phyloP scores from a whole-genome alignment of 2,329 filamentous ascomycete species.

The Fusarium musae region DNA sequence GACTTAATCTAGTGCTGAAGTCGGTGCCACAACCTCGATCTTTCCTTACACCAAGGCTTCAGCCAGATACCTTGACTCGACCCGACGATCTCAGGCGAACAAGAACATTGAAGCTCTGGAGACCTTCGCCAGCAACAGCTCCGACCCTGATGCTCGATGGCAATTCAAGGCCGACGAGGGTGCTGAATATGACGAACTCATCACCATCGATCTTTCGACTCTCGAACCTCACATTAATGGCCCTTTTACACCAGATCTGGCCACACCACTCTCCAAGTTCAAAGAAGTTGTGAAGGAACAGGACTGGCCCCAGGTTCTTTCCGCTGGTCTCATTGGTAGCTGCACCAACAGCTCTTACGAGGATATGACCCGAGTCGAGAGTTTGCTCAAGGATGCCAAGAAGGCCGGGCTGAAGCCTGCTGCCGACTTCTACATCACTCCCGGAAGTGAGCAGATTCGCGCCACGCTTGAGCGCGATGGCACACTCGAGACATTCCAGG shows the following conservation, averaged over 20 bases:
- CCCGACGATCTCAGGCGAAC: slow-evolving; percentile 74
- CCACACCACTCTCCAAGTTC: slow-evolving; percentile 97
- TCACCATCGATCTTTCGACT: slow-evolving; percentile 94
- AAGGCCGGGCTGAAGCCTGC: slow-evolving; percentile 95
- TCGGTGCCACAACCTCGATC: slow-evolving; percentile 93
- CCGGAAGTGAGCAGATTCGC: slow-evolving; percentile 96
- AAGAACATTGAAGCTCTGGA: slow-evolving; percentile 71
- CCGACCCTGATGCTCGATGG: slow-evolving; percentile 62
- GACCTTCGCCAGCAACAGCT: slow-evolving; percentile 59
- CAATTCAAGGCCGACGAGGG: slow-evolving; percentile 81
- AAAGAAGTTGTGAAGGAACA: slow-evolving; percentile 93
- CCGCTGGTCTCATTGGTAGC: slow-evolving; percentile 96
- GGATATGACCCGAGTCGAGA: slow-evolving; percentile 96
- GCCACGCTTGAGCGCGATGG: slow-evolving; percentile 92
- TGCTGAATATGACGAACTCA: slow-evolving; percentile 93
- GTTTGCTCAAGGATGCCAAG: slow-evolving; percentile 81
- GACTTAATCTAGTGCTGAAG: slow-evolving; percentile 66
- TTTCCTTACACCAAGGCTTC: slow-evolving; percentile 93
- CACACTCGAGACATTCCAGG: slow-evolving; percentile 92
- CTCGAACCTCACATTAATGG: slow-evolving; percentile 99
- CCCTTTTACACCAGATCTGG: slow-evolving; percentile 97
- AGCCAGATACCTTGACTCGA: slow-evolving; percentile 86
- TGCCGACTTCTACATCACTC: slow-evolving; percentile 92
- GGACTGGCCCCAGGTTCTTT: slow-evolving; percentile 95
- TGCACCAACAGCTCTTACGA: slow-evolving; percentile 92